Evolutionary conservation across 2,329 filamentous ascomycete genomes (phyloP), one percentile per base, ranked within the genome.

Genomic region (Neoascochyta sp.): DNA sequence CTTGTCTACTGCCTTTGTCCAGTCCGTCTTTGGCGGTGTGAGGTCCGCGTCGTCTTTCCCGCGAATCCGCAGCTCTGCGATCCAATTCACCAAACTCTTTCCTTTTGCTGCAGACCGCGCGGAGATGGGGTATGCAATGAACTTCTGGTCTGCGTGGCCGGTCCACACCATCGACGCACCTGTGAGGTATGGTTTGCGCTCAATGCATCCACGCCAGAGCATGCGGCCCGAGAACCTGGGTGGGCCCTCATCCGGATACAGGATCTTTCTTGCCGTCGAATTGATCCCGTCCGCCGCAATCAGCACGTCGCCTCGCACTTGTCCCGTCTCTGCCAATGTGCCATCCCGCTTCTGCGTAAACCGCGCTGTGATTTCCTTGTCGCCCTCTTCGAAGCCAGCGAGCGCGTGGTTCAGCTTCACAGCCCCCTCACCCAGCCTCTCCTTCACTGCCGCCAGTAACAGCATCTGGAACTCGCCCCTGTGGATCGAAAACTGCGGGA

Each of bases 221-320:
- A 70, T 67, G n/a, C 66, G 57, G 4, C 67, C 66, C 0, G 65
- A 68, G 37, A 70, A 70, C 15, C 56, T 62, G 4, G 66, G 66
- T 3, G 62, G 67, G 1, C 66, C 67, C 47, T 70, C 67, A 7
- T 62, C 32, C 0, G 67, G 65, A 37, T 70, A 70, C 2, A 70
- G 46, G 7, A 67, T 36, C 15, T 52, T 51, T 7, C 66, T 50
- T 11, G 59, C 65, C 1, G 62, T 63, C 24, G 65, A 68, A 40
- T 69, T 69, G 50, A 70, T 69, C 5, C 67, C 67, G 35, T 70
- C 67, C 3, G 63, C 63, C 5, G 65, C 66, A 29, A 70, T 52
- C 12, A 68, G 44, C 1, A 67, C 20, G 24, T 64, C 54, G 4
- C 57, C 59, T 2, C 46, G 52, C 20, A 59, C 55, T 17, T 44